Conservation (phyloP, 768 basidiomycete species). For the Suillus placidus region DNA sequence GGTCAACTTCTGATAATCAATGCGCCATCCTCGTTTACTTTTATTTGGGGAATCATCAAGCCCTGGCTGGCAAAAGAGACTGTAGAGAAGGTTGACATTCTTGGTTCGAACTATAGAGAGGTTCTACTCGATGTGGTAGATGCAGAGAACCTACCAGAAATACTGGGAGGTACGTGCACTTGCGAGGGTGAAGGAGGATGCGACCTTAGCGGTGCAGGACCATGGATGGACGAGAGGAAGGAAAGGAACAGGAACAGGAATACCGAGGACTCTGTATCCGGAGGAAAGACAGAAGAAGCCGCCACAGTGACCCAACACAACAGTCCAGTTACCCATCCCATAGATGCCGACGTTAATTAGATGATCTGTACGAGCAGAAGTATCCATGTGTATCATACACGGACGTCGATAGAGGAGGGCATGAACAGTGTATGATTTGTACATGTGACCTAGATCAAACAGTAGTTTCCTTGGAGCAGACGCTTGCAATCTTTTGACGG, state of each 20-base stretch:
- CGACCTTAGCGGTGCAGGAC: slow-evolving; percentile 63
- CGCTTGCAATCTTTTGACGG: not conserved
- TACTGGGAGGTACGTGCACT: slow-evolving; percentile 67
- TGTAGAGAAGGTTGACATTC: slow-evolving; percentile 63
- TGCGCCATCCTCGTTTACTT: slow-evolving; percentile 71
- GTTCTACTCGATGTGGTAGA: slow-evolving; percentile 62
- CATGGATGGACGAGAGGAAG: slow-evolving; percentile 65
- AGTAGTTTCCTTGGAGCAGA: not conserved
- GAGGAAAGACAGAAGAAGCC: not conserved
- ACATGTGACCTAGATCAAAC: not conserved
- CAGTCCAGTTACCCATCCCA: slow-evolving; percentile 5
- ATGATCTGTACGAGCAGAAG: not conserved
- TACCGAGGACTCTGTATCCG: not conserved
- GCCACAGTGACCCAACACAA: not conserved
- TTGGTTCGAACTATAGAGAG: slow-evolving; percentile 61
- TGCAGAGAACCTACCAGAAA: slow-evolving; percentile 60
- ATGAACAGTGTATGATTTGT: not conserved
- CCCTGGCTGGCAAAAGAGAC: slow-evolving; percentile 79
- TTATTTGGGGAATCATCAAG: slow-evolving; percentile 70
- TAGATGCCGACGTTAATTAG: slow-evolving; percentile 1
- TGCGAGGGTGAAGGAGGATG: slow-evolving; percentile 62
- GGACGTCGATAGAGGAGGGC: not conserved
- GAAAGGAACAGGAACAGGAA: slow-evolving; percentile 23
- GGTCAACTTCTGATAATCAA: slow-evolving; percentile 73
- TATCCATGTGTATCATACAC: not conserved